phyloP scores from a whole-genome alignment of 306 rosid genomes.

The Macrotyloma uniflorum region DNA sequence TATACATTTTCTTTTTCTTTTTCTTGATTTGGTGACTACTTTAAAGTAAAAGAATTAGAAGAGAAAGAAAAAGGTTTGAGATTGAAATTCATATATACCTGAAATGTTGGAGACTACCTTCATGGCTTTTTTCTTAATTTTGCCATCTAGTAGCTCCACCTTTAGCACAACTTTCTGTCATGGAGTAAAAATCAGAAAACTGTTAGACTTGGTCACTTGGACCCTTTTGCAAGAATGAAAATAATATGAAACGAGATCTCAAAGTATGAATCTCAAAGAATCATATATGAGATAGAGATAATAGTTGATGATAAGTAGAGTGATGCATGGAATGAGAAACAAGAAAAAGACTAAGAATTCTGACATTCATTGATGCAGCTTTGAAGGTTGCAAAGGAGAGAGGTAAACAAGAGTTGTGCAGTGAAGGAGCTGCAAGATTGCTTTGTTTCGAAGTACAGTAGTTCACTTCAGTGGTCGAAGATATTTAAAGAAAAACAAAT shows the following conservation, averaged over 20 bases:
- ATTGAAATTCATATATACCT: slow-evolving; percentile 49
- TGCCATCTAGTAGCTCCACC: slow-evolving; percentile 51
- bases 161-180: slow-evolving; percentile 65
- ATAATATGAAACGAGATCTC: not conserved
- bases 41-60: not conserved
- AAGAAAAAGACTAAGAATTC: not conserved
- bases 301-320: not conserved
- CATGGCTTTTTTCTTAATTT: slow-evolving; percentile 60
- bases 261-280: not conserved
- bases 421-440: not conserved
- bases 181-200: not conserved
- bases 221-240: not conserved
- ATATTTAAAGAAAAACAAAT: slow-evolving; percentile 20
- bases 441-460: not conserved
- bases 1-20: not conserved
- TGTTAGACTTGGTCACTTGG: not conserved
- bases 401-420: not conserved
- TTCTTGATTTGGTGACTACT: not conserved
- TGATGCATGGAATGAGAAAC: not conserved
- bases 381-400: slow-evolving; percentile 3
- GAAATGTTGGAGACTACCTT: slow-evolving; percentile 57
- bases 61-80: not conserved
- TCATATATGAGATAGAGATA: not conserved
- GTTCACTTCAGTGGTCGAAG: slow-evolving; percentile 2
- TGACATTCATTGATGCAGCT: slow-evolving; percentile 30